Conservation (phyloP, 2,329 filamentous ascomycete species). For the Sporothrix mexicana region DNA sequence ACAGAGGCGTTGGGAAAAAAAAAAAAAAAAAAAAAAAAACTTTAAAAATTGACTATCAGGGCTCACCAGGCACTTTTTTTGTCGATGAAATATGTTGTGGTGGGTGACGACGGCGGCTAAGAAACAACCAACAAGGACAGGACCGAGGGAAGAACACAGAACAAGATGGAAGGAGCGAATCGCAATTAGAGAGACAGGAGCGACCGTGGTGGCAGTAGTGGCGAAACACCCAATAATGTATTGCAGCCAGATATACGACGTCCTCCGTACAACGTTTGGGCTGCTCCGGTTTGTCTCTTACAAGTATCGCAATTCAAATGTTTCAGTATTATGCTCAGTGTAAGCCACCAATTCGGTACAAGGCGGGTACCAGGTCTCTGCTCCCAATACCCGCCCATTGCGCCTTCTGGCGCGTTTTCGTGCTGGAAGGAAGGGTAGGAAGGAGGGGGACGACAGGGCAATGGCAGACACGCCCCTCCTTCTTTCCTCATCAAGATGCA, state of each 20-base stretch:
- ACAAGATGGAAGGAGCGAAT: constrained; percentile 24
- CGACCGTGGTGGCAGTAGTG: constrained; percentile 26
- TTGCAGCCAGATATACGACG: background rate
- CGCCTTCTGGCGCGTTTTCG: background rate
- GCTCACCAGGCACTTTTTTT: background rate
- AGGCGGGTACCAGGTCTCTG: constrained; percentile 10
- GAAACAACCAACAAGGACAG: background rate
- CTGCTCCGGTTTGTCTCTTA: background rate
- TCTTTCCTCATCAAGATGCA: background rate
- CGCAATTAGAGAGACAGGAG: background rate
- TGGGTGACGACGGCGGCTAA: constrained; percentile 23
- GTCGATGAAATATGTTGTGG: background rate
- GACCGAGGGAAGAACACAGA: constrained; percentile 27
- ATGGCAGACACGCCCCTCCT: constrained; percentile 13
- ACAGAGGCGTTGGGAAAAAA: background rate
- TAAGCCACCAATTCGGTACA: constrained; percentile 10
- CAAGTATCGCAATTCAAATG: background rate
- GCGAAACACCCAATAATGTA: constrained; percentile 23
- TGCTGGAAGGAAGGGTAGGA: background rate
- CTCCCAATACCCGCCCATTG: background rate
- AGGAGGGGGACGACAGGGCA: background rate
- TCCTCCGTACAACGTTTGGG: background rate
- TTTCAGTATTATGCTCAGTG: background rate
- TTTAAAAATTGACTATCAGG: constrained; percentile 6
- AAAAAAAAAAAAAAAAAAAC: constrained; percentile 9